phyloP scores from a whole-genome alignment of 345 rosid species.

The Citrus sinensis region DNA sequence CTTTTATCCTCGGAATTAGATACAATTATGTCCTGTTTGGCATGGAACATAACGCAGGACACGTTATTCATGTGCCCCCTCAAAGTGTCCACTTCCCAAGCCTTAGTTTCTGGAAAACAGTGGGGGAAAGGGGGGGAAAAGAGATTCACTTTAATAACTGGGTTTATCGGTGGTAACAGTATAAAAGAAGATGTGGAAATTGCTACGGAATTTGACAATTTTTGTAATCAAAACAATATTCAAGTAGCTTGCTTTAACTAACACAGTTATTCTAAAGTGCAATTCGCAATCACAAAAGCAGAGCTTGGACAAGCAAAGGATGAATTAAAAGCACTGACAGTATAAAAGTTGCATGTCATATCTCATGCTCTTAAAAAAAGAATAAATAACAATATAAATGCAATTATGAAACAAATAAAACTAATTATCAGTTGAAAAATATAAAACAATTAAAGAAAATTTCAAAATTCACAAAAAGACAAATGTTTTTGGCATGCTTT shows the following conservation, averaged over 20 bases:
- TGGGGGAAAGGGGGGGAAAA: constrained; percentile 23
- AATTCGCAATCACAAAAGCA: background rate
- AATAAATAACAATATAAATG: background rate
- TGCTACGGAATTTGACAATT: background rate
- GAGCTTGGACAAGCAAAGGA: background rate
- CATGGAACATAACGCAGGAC: constrained; percentile 93
- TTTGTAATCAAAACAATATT: background rate
- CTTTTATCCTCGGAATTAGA: constrained; percentile 97
- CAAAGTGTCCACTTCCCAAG: constrained; percentile 98
- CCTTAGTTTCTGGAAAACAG: constrained; percentile 79
- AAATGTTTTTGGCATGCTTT: too few relatives aligned
- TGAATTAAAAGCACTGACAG: too few relatives aligned
- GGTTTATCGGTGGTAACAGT: background rate
- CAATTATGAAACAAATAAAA: background rate
- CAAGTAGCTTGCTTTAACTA: background rate
- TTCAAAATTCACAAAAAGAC: too few relatives aligned
- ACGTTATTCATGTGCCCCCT: constrained; percentile 96
- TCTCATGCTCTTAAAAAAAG: background rate
- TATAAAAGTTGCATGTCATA: background rate
- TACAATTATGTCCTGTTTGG: constrained; percentile 92
- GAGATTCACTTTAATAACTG: background rate
- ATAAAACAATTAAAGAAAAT: too few relatives aligned
- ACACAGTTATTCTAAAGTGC: background rate
- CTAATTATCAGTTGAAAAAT: too few relatives aligned
- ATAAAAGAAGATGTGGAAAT: background rate